Base-by-base conservation (phyloP, 148 eudicot species). In the Vaccinium darrowii region DNA sequence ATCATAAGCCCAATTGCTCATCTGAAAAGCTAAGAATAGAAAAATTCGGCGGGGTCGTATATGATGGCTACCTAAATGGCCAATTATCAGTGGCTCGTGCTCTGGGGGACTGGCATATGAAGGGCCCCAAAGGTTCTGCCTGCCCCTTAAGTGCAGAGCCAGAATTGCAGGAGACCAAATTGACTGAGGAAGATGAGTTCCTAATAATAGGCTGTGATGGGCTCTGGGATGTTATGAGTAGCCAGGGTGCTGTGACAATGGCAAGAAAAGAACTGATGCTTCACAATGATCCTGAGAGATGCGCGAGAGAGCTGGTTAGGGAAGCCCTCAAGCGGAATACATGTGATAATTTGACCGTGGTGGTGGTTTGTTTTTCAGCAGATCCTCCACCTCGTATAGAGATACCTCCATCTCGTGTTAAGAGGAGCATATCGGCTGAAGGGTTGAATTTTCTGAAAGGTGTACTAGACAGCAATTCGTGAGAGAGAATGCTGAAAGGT, bases 31-130 rank as follows among this genome's bases (percentile, higher is more conserved):
- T 83, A 47, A 85, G 98, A 81, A 95, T 95, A 18, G 98, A 93
- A 83, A 88, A 91, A 80, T 93, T 95, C 5, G 98, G 97, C 36
- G 98, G 97, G 63, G 93, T 91, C 30, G 91, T 95, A 39, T 92
- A 92, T 76, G 98, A 95, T 85, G 98, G 98, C 27, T 95, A 95
- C 86, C 92, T 95, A n/a, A 95, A 93, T 54, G 98, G 98, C 36
- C 97, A 93, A 76, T 82, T 95, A 79, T 92, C 94, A 6, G 98
- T 93, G 36, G 86, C 98, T 14, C 98, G 98, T 83, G 98, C 98
- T 39, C 91, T 95, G 11, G 98, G 98, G 54, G 98, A 95, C 83
- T 95, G 98, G 98, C 97, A 95, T 92, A 92, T 93, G 97, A 95
- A 93, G 86, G 95, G 94, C 62, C 85, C 92, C 0, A 91, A 92